Conservation (phyloP, 768 basidiomycete genomes). For the Filobasidium floriforme region DNA sequence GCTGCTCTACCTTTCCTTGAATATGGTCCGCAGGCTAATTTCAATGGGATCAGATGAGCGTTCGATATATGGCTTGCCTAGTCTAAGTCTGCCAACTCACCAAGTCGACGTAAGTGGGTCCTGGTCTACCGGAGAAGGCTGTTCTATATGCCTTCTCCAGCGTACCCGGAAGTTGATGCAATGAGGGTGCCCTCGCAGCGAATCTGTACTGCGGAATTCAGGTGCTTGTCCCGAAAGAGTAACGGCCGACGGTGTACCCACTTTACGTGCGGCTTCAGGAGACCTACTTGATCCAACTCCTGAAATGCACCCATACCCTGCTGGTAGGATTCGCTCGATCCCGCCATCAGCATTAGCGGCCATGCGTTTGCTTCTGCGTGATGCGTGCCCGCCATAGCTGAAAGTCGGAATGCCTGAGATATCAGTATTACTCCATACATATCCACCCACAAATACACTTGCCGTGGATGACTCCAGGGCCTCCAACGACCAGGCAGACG, state of each 20-base stretch:
- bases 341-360: constrained; percentile 27
- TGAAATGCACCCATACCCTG: constrained; percentile 29
- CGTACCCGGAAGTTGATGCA: constrained; percentile 19
- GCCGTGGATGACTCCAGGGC: constrained; percentile 30
- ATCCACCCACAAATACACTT: too few species aligned
- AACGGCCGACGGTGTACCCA: not conserved
- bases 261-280: constrained; percentile 23
- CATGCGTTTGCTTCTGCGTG: constrained; percentile 26
- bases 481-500: constrained; percentile 28
- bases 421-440: too few species aligned
- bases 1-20: not conserved
- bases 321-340: constrained; percentile 26
- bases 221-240: not conserved
- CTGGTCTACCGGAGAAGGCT: constrained; percentile 26
- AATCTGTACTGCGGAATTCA: constrained; percentile 14
- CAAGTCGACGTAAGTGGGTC: constrained; percentile 27
- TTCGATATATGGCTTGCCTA: too few species aligned
- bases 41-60: too few species aligned
- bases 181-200: constrained; percentile 22
- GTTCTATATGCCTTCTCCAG: constrained; percentile 25
- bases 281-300: constrained; percentile 28
- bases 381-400: constrained; percentile 25
- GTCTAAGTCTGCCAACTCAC: constrained; percentile 11
- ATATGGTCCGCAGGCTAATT: constrained; percentile 28
- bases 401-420: not conserved